Conservation (phyloP, 2,329 filamentous ascomycete genomes). For the Aspergillus oerlinghausenensis region DNA sequence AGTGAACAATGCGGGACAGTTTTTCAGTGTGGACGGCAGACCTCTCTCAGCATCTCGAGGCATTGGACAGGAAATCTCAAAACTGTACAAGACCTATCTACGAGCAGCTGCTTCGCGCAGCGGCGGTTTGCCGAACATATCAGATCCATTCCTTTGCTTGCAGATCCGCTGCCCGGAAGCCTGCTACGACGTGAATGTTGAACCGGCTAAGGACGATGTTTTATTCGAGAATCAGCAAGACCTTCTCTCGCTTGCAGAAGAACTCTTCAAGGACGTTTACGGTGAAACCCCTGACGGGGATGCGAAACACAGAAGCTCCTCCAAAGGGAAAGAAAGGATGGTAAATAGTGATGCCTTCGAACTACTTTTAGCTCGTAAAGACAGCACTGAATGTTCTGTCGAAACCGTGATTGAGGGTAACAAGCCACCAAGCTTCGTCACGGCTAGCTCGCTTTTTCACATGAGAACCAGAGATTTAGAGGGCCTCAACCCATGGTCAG, state of each 20-base stretch:
- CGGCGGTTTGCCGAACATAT: slow-evolving; percentile 24
- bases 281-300: slow-evolving; percentile 1
- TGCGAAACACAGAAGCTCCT: background rate
- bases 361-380: slow-evolving; percentile 20
- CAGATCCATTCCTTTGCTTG: slow-evolving; percentile 54
- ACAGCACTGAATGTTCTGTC: slow-evolving; percentile 1
- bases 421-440: background rate
- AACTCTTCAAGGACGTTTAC: slow-evolving; percentile 27
- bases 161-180: slow-evolving; percentile 50
- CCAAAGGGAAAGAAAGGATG: slow-evolving; percentile 3
- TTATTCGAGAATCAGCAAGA: slow-evolving; percentile 48
- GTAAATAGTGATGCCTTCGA: slow-evolving; percentile 10
- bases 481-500: slow-evolving; percentile 33
- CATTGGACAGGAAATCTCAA: slow-evolving; percentile 50
- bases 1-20: slow-evolving; percentile 40
- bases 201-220: slow-evolving; percentile 61
- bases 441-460: background rate
- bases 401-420: background rate
- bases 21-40: slow-evolving; percentile 54
- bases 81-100: slow-evolving; percentile 48
- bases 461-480: slow-evolving; percentile 7
- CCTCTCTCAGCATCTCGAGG: slow-evolving; percentile 50
- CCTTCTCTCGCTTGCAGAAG: slow-evolving; percentile 42
- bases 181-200: slow-evolving; percentile 59
- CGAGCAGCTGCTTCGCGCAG: slow-evolving; percentile 29